These are phyloP conservation scores for Hypocreales sp. DNA, from an alignment of 2,329 filamentous ascomycete genomes.

Conservation along the genomic window DNA sequence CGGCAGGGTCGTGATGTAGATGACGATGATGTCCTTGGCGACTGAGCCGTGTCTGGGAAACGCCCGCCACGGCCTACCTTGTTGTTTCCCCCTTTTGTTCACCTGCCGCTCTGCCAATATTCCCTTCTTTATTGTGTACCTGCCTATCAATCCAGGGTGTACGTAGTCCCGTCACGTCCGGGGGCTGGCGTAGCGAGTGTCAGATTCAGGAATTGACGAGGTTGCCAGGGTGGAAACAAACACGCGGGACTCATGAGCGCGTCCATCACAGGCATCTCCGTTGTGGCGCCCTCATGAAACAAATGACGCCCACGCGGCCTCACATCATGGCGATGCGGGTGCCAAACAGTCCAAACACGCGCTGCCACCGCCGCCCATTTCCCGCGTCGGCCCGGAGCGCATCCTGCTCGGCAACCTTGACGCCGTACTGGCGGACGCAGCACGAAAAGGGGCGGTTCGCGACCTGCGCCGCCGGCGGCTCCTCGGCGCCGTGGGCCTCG, in stretches of 20 bases:
- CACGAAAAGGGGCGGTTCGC: constrained; percentile 50
- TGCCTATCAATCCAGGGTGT: too few relatives aligned
- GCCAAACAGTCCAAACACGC: constrained; percentile 48
- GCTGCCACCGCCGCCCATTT: constrained; percentile 37
- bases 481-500: constrained; percentile 40
- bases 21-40: constrained; percentile 29
- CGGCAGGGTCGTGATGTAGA: constrained; percentile 19
- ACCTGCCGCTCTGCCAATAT: too few relatives aligned
- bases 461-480: constrained; percentile 16
- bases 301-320: not conserved
- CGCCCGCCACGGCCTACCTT: too few relatives aligned
- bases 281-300: too few relatives aligned
- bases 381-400: constrained; percentile 27
- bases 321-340: constrained; percentile 32
- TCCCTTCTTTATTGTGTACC: too few relatives aligned
- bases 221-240: not conserved
- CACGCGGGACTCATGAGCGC: too few relatives aligned
- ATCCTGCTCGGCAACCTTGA: constrained; percentile 27
- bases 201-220: too few relatives aligned
- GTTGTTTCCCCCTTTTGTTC: too few relatives aligned
- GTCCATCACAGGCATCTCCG: too few relatives aligned
- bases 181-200: too few relatives aligned
- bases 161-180: too few relatives aligned
- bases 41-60: constrained; percentile 19
- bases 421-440: constrained; percentile 57